phyloP scores from a whole-genome alignment of 202 grass and related monocot species.

The Eragrostis tef region DNA sequence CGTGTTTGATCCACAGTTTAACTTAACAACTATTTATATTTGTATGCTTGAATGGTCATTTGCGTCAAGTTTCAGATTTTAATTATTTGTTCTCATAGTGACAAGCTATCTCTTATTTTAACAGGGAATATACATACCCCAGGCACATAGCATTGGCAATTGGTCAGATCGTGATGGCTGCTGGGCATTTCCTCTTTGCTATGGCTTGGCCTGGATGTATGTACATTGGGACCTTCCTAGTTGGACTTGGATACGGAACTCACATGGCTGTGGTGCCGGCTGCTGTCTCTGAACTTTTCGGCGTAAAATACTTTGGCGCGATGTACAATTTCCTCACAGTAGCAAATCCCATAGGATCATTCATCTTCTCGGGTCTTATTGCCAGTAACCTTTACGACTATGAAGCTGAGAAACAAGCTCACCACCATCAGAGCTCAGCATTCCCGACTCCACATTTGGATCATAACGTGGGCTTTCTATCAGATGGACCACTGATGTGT shows the following conservation, averaged over 20 bases:
- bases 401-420: slow-evolving; percentile 82
- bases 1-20: not conserved
- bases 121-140: slow-evolving; percentile 78
- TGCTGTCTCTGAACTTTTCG: slow-evolving; percentile 80
- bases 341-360: slow-evolving; percentile 71
- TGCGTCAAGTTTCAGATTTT: too few relatives aligned
- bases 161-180: slow-evolving; percentile 71
- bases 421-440: slow-evolving; percentile 14
- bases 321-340: slow-evolving; percentile 96
- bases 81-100: slow-evolving; percentile 34
- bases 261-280: slow-evolving; percentile 92
- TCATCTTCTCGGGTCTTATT: slow-evolving; percentile 82
- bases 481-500: slow-evolving; percentile 65
- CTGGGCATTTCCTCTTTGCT: slow-evolving; percentile 86
- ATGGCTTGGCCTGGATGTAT: slow-evolving; percentile 92
- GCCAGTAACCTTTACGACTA: slow-evolving; percentile 74
- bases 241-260: slow-evolving; percentile 81
- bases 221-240: slow-evolving; percentile 77
- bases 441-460: slow-evolving; percentile 26
- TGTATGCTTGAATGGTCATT: too few relatives aligned
- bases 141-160: slow-evolving; percentile 66
- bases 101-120: too few relatives aligned
- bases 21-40: not conserved
- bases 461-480: slow-evolving; percentile 35
- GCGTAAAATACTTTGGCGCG: slow-evolving; percentile 78